phyloP scores from a whole-genome alignment of 2,329 filamentous ascomycete genomes.

The Aspergillus sp. region DNA sequence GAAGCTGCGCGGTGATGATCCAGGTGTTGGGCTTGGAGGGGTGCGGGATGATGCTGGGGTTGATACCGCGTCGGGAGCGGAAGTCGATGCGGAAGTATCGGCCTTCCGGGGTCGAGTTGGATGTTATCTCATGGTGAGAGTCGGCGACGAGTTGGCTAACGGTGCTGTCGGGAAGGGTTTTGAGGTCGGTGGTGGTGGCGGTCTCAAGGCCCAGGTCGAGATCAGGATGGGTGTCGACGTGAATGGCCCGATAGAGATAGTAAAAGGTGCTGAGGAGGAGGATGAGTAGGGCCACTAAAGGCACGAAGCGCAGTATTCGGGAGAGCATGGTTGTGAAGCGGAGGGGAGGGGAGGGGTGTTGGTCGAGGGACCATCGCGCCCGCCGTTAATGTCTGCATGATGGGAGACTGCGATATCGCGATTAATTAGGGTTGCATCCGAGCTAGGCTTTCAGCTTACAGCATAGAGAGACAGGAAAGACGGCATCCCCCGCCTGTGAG shows the following conservation, averaged over 20 bases:
- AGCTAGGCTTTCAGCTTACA: neutral
- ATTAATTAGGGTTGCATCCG: slow-evolving; percentile 10
- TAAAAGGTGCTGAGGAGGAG: neutral
- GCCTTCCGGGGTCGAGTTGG: slow-evolving; percentile 47
- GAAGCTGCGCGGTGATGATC: slow-evolving; percentile 55
- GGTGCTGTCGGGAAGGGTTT: neutral
- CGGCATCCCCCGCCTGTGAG: neutral
- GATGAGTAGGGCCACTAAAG: neutral
- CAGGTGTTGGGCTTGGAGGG: slow-evolving; percentile 51
- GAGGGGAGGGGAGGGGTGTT: neutral
- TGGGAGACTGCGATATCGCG: neutral
- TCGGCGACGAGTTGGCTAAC: slow-evolving; percentile 8
- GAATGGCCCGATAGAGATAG: neutral
- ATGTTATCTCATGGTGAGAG: slow-evolving; percentile 45
- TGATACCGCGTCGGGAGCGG: slow-evolving; percentile 45
- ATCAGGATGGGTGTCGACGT: neutral
- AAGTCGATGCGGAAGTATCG: slow-evolving; percentile 56
- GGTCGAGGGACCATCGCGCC: neutral
- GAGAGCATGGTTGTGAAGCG: neutral
- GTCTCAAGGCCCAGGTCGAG: neutral
- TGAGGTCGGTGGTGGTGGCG: neutral
- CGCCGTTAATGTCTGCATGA: neutral
- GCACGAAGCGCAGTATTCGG: slow-evolving; percentile 2
- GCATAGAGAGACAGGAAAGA: neutral
- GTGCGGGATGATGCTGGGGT: slow-evolving; percentile 62